Evolutionary conservation across 768 basidiomycete species (phyloP), one percentile per base, ranked within the genome.

Genomic region (Inosperma sp.): DNA sequence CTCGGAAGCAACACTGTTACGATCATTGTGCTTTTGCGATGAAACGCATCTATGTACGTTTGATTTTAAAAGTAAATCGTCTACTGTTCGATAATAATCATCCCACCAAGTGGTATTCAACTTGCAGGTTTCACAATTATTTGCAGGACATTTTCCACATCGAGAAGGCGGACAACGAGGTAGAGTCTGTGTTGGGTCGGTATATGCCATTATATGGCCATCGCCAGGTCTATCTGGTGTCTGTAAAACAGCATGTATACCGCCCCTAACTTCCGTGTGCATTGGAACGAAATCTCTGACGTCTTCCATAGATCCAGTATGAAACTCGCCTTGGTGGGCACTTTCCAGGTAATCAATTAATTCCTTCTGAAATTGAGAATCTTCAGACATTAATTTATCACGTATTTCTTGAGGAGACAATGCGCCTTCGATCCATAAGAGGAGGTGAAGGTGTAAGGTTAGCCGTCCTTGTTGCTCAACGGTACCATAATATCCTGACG

Each of bases 391-490:
- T 0, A 74, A 4, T 8, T 39, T 44, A 7, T 71, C 61, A 23
- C 62, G 29, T 6, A 72, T 70, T 42, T 72, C 60, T 44, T 72
- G 63, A 4, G 69, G 72, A 9, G 65, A 54, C 0, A 64, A 35
- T 1, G 51, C 50, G 12, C 61, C 59, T 22, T 30, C 16, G 2
- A 74, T 59, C 71, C 71, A 76, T 1, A 73, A n/a, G 1, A 74
- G 29, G 25, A 68, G 17, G 53, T 74, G 72, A 2, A 72, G 34
- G 57, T 76, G 74, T 3, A 75, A 42, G 0, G 68, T 71, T 0
- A 70, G 46, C 3, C 63, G 34, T 0, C 70, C 71, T 56, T 74
- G 71, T 49, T 68, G 62, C 48, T 73, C 72, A 45, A 70, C 62
- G 0, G 58, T 62, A n/a, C 53, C 46, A 48, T 54, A 57, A 19